A percentile compares a stretch with the other conserved stretches of the same genome.
Conservation (phyloP, 116 monocot species). For the Dioscorea cayenensis region DNA sequence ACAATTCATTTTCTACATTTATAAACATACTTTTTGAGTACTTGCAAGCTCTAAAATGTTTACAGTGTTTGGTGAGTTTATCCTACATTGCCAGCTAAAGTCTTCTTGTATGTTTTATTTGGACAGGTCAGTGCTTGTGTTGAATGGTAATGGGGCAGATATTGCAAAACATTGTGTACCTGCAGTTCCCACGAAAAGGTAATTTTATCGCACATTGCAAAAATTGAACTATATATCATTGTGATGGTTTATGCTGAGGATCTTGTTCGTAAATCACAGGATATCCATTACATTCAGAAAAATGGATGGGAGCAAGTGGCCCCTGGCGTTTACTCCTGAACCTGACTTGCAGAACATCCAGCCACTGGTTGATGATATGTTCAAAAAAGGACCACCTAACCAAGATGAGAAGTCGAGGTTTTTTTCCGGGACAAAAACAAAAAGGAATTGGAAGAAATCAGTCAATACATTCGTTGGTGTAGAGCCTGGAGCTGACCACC, state of each 20-base stretch:
- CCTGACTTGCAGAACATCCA: slow-evolving; percentile 48
- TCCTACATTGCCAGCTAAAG: not conserved
- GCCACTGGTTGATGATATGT: slow-evolving; percentile 28
- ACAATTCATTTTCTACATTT: too few relatives aligned
- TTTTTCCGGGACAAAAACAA: slow-evolving; percentile 2
- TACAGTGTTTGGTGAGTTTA: too few relatives aligned
- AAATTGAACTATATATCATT: not conserved
- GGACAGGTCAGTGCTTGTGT: slow-evolving; percentile 58
- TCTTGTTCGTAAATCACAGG: slow-evolving; percentile 20
- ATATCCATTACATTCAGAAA: slow-evolving; percentile 88
- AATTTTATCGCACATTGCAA: not conserved
- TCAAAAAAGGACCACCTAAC: not conserved
- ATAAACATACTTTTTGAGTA: too few relatives aligned
- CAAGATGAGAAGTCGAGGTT: not conserved
- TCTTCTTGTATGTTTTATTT: slow-evolving; percentile 1
- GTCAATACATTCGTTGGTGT: not conserved
- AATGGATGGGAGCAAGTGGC: slow-evolving; percentile 63
- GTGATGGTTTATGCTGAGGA: not conserved
- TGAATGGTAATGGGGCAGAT: slow-evolving; percentile 82
- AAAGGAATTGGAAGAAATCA: not conserved
- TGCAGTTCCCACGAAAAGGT: slow-evolving; percentile 58
- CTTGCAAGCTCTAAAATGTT: too few relatives aligned
- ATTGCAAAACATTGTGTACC: slow-evolving; percentile 76
- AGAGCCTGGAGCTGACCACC: not conserved
- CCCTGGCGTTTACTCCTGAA: slow-evolving; percentile 39